Conservation (phyloP, 2,329 filamentous ascomycete genomes). For the Verticillium nonalfalfae region DNA sequence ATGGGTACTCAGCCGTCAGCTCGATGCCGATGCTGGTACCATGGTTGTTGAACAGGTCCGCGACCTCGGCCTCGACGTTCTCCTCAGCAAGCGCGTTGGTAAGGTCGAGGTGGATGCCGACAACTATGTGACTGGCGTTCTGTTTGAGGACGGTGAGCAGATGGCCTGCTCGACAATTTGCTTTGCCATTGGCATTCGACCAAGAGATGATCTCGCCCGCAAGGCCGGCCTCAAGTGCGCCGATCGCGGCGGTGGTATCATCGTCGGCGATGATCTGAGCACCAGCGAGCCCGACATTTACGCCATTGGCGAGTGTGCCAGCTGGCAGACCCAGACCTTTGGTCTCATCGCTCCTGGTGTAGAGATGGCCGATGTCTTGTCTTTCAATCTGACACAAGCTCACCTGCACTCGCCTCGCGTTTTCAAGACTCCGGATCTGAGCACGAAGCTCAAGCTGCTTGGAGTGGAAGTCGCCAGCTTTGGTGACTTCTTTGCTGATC, state of each 20-base stretch:
- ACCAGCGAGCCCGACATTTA: conserved; percentile 72
- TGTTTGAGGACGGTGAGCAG: conserved; percentile 73
- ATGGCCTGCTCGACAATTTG: conserved; percentile 77
- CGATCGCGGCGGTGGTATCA: conserved; percentile 67
- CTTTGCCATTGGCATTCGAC: conserved; percentile 82
- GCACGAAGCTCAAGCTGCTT: conserved; percentile 84
- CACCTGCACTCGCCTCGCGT: conserved; percentile 60
- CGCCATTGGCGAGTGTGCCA: conserved; percentile 86
- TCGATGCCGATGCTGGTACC: conserved; percentile 73
- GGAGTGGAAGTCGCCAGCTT: conserved; percentile 91
- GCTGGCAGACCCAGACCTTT: conserved; percentile 81
- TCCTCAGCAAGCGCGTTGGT: conserved; percentile 70
- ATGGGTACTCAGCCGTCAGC: conserved; percentile 77
- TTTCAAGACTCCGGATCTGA: conserved; percentile 80
- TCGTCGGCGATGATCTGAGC: conserved; percentile 59
- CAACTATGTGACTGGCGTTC: conserved; percentile 65
- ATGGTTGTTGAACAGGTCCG: conserved; percentile 80
- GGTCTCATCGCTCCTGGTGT: conserved; percentile 85
- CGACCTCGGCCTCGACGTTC: conserved; percentile 71
- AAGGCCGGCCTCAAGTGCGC: conserved; percentile 66
- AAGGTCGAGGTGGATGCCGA: conserved; percentile 61
- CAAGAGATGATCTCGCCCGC: conserved; percentile 70
- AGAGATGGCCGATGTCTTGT: conserved; percentile 87
- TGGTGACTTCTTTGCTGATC: conserved; percentile 87
- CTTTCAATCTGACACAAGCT: conserved; percentile 85